Base-by-base conservation (phyloP, 306 rosid species). In the Cicer pinnatifidum region DNA sequence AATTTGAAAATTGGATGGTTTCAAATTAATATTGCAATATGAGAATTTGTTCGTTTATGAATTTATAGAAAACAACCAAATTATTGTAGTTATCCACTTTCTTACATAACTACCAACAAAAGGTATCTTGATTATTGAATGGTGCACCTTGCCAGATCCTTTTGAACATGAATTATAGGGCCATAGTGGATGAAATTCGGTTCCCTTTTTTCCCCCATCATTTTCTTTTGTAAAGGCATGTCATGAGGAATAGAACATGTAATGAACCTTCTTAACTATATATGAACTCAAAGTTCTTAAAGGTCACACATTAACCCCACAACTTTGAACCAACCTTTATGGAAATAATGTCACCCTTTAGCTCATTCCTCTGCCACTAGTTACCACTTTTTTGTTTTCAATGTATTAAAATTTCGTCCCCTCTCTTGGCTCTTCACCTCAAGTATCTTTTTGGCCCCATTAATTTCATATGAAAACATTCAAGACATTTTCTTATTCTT, bases 271-370 rank as follows among this genome's bases (percentile, higher is more conserved):
- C 79, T 41, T 58, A 28, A 28, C 33, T 28, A 80, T 65, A 20
- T 67, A 80, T 73, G 79, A 80, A 73, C 75, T 45, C 44, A 66
- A 73, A 67, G 71, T 80, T 80, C 63, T 50, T 37, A 59, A 48
- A 47, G 80, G 83, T 80, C 83, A 80, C 59, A 67, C 47, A 51
- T 33, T 38, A 68, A 59, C 80, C 76, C 80, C 83, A 74, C 67
- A 80, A 67, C 80, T 74, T 74, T 68, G 83, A 43, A 80, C 57
- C 72, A n/a, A 80, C 10, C 79, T 56, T 73, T 80, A 48, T 58
- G 40, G 16, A 79, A 73, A 80, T 67, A 47, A 73, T 73, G 23
- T 1, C 37, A 59, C 1, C 50, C 71, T 74, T 74, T 80, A 58
- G 15, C 59, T 67, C 80, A 80, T 74, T 74, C 80, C 59, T 67